Conservation (phyloP, 2,329 filamentous ascomycete species). For the Orbilia blumenaviensis region DNA sequence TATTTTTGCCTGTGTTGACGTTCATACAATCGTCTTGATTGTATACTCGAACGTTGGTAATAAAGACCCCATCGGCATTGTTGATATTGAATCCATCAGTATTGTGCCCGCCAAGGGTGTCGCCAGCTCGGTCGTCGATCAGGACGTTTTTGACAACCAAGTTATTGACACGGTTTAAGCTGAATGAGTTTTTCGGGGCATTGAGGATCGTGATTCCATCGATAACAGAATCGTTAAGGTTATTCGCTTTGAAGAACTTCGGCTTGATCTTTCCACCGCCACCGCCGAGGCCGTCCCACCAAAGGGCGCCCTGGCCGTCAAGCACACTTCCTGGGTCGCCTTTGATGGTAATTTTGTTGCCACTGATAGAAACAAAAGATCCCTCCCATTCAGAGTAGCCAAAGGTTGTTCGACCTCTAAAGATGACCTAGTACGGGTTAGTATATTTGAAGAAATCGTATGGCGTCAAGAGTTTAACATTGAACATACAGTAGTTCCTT, state of each 20-base stretch:
- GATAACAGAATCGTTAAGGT: constrained; percentile 66
- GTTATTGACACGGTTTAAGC: constrained; percentile 62
- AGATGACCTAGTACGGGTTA: constrained; percentile 64
- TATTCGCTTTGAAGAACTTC: constrained; percentile 66
- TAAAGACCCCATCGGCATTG: constrained; percentile 64
- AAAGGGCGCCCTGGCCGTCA: constrained; percentile 67
- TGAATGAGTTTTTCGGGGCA: constrained; percentile 67
- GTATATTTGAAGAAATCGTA: not conserved
- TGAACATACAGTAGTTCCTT: constrained; percentile 64
- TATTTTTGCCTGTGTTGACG: constrained; percentile 63
- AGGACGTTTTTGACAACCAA: constrained; percentile 66
- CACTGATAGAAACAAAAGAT: constrained; percentile 70
- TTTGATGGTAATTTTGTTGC: constrained; percentile 67
- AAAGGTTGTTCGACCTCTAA: constrained; percentile 72
- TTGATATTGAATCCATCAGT: constrained; percentile 68
- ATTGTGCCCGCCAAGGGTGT: constrained; percentile 63
- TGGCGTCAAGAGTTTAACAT: not conserved
- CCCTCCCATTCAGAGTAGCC: constrained; percentile 74
- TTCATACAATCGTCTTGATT: constrained; percentile 72
- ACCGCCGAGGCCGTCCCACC: constrained; percentile 71
- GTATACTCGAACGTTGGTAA: constrained; percentile 66
- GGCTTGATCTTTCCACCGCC: constrained; percentile 73
- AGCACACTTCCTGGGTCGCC: constrained; percentile 66
- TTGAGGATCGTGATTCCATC: constrained; percentile 66
- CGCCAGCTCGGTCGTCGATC: constrained; percentile 69